Percentiles rank a stretch among this genome's conserved stretches.
Conservation (phyloP, 1,139 yeast genomes). For the Protomyces arabidopsidicola region DNA sequence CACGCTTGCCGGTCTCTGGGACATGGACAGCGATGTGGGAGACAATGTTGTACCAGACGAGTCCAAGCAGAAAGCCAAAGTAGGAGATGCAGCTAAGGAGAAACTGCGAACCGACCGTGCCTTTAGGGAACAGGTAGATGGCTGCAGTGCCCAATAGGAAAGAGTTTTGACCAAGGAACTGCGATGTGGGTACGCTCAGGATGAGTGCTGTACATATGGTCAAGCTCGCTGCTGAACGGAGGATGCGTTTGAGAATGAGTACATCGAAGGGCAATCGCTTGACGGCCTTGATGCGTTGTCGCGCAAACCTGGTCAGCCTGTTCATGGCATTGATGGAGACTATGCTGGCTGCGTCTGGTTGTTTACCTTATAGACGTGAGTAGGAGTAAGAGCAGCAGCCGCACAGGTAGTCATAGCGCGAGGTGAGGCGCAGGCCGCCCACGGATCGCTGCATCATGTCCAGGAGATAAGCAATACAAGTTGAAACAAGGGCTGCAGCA, state of each 20-base stretch:
- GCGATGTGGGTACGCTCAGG: neutral
- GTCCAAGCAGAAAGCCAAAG: constrained; percentile 3
- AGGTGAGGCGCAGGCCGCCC: no score
- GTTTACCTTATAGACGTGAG: neutral
- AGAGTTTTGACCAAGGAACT: constrained; percentile 1
- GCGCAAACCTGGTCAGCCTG: neutral
- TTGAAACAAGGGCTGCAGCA: no score
- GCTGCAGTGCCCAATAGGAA: constrained; percentile 10
- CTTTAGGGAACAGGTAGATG: constrained; percentile 7
- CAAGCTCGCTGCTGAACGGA: neutral
- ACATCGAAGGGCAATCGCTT: neutral
- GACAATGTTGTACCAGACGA: constrained; percentile 8
- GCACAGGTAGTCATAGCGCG: no score
- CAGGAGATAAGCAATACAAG: no score
- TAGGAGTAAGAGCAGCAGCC: neutral
- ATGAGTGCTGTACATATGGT: neutral
- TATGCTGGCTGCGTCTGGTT: neutral
- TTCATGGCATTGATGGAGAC: neutral
- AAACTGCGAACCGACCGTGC: constrained; percentile 9
- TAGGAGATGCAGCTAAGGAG: neutral
- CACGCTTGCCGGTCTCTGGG: constrained; percentile 2
- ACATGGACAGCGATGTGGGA: constrained; percentile 5
- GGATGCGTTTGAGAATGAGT: constrained; percentile 5
- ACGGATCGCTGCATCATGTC: no score
- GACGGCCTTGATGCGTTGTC: neutral